Evolutionary conservation across 306 rosid species (phyloP), one percentile per base, ranked within the genome.

Genomic region (Quercus parvula): DNA sequence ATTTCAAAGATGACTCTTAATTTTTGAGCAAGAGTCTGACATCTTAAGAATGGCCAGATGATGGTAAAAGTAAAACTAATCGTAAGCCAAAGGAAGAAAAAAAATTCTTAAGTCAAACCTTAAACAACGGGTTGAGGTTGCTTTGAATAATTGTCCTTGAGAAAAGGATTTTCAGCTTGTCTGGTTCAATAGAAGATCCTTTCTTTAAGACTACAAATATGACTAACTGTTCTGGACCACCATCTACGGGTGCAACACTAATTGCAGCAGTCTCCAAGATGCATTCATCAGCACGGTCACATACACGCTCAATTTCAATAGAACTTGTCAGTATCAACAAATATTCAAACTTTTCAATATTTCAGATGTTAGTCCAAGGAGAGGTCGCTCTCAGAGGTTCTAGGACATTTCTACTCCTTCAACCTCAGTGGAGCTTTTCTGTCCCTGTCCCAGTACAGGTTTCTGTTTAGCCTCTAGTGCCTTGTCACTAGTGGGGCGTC

Each of bases 121-220:
- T 90, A 85, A 88, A 94, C 74, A 94, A 82, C 49, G 96, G 98
- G 71, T 94, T 92, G 8, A 92, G 96, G 83, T 88, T 92, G 80
- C 81, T 89, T 51, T 89, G 97, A 75, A 92, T 90, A 75, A 90
- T 89, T 52, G 92, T 91, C 82, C 83, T 89, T 44, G 96, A 89
- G 75, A 94, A 87, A 73, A 78, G 88, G 14, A 10, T 67, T 84
- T 80, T 89, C 14, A 94, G 80, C 62, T 79, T 64, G 20, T 90
- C 91, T 56, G 90, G 75, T 82, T 87, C 77, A 35, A 76, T 70
- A 75, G 76, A 66, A 75, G 24, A 24, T 24, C 24, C 24, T 24
- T 24, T 24, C 24, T 24, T 24, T 24, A 24, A 24, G 24, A 24
- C 24, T 24, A 24, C 24, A 24, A 24, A 24, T 24, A 24, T 24